Percentiles rank a stretch among this genome's conserved stretches.
phyloP scores from a whole-genome alignment of 805 yeast species.

The Kazachstania africana region DNA sequence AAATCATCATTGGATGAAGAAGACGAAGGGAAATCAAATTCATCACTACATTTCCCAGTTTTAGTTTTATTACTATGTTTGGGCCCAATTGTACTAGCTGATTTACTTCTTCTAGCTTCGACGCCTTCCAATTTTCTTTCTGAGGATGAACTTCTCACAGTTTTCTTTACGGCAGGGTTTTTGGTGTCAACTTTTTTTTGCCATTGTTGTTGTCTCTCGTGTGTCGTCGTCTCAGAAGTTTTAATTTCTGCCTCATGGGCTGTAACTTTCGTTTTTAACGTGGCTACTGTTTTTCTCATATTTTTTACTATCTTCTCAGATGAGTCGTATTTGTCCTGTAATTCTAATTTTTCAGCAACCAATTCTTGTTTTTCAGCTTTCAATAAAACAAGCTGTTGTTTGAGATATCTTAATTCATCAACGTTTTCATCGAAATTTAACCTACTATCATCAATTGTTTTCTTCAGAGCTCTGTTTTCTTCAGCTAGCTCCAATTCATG shows the following conservation, averaged over 20 bases:
- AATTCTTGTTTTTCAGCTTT: slow-evolving; percentile 14
- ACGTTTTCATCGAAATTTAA: slow-evolving; percentile 10
- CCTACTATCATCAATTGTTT: slow-evolving; percentile 9
- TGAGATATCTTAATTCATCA: slow-evolving; percentile 10
- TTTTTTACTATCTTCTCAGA: slow-evolving; percentile 8
- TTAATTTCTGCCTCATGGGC: not conserved
- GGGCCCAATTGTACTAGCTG: not conserved
- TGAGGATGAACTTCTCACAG: no score
- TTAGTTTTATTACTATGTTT: not conserved
- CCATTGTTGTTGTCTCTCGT: no score
- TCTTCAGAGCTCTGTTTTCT: slow-evolving; percentile 16
- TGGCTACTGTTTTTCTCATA: slow-evolving; percentile 7
- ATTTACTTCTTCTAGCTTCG: not conserved
- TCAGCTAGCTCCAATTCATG: slow-evolving; percentile 20
- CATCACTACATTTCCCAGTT: slow-evolving; percentile 9
- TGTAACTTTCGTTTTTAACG: slow-evolving; percentile 1
- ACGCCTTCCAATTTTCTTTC: no score
- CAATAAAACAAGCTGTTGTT: slow-evolving; percentile 10
- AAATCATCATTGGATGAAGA: slow-evolving; percentile 23
- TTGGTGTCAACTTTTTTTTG: not conserved
- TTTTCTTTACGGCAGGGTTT: not conserved
- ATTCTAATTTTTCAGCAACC: slow-evolving; percentile 15
- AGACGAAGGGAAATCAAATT: slow-evolving; percentile 19
- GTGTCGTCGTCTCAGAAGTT: not conserved
- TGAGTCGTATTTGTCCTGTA: slow-evolving; percentile 17